Evolutionary conservation across 495 filamentous ascomycete genomes (phyloP), one percentile per base, ranked within the genome.

Genomic region (Daldinia vernicosa): DNA sequence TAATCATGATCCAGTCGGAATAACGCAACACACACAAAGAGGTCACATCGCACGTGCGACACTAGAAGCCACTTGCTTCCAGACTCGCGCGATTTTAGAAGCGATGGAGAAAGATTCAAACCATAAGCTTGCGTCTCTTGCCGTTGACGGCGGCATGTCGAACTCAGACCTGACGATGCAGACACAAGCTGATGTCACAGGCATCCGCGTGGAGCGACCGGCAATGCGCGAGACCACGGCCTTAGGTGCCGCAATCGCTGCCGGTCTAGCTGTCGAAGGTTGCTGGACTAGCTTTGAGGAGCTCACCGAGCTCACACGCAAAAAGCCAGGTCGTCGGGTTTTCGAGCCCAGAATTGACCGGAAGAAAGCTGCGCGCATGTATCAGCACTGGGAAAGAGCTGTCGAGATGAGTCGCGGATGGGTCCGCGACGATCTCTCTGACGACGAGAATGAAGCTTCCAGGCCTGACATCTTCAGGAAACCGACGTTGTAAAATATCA

Each of bases 161-260:
- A 95, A 93, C 78, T 96, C 93, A 9, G 91, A 97, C 78, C 85
- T 97, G 59, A 94, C 91, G 84, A 98, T 98, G 95, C 95, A 97
- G 87, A 94, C 92, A 4, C 94, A 98, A 86, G 91, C 95, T 61
- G 90, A 97, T 80, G 88, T 98, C 55, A 93, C 92, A 74, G 88
- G 89, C 74, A 97, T 98, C 74, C 91, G 90, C 30, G 90, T 97
- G 61, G 90, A 96, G 77, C 88, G 95, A 9, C 95, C 95, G 1
- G 85, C 87, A 33, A 97, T 98, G 94, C 90, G 93, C 62, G 94
- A 98, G 82, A 97, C 94, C 1, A 98, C 94, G 14, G 91, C 94
- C 12, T 88, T 97, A 1, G 94, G 94, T 27, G 93, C 94, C n/a
- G 94, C 94, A 27, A 95, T 98, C 67, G 95, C 94, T 11, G 94